Evolutionary conservation across 1,139 yeast genomes (phyloP), one percentile per base, ranked within the genome.

Genomic region (Debaryomyces nepalensis): DNA sequence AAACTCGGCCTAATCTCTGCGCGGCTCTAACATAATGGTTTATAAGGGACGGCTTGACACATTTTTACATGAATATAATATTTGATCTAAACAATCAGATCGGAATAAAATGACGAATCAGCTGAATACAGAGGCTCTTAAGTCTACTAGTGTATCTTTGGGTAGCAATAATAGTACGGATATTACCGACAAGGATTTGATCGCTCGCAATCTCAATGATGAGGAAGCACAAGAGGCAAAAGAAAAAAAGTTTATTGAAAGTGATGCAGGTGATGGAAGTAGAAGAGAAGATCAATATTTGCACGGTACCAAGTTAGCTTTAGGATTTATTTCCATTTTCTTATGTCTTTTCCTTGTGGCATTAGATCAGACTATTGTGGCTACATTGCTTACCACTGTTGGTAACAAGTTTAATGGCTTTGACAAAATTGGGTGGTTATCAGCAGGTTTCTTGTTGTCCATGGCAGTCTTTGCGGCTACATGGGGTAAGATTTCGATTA

Each of bases 201-300:
- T 12, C 5, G 27, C 19, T 23, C 26, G 12, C 9, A 24, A 10
- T 6, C 5, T 33, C 5, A 21, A 8, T 5, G 36, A 38, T 4
- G 15, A 22, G 15, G 42, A 39, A 16, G 26, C 26, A n/a, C 42
- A 39, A 15, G 19, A 19, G 12, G 20, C 21, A 16, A 20, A 24
- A 11, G 33, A 37, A 14, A 23, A 15, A 20, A 29, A 26, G 11
- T 66, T 64, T 37, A 50, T 57, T 16, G 73, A 68, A 47, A 51
- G 64, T 26, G 73, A 68, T 48, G 75, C 76, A 16, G 76, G 76
- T 27, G 75, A 70, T 49, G 76, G 76, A 15, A 68, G 73, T 8
- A 55, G 49, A 39, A 58, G 70, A 49, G 69, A 68, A 49, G 73
- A 70, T 26, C 71, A 68, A 40, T 66, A 66, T 42, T 52, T 71